Evolutionary conservation across 345 rosid genomes (phyloP), one percentile per base, ranked within the genome.

Genomic region (Citrus glauca): DNA sequence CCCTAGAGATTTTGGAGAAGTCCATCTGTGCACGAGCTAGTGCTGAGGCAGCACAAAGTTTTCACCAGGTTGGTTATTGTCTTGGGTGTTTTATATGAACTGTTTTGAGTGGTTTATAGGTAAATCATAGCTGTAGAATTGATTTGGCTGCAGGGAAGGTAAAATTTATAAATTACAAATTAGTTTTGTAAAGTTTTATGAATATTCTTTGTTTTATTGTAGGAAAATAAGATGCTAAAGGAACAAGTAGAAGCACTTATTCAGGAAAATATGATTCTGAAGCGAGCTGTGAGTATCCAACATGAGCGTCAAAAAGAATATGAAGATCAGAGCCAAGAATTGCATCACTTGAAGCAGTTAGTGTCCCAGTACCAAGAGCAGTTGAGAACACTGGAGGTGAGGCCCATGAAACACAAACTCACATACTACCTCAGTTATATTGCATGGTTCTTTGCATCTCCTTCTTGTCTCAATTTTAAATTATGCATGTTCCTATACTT

Each of bases 331-430:
- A 85, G 80, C 74, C 90, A 89, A 79, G 97, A 93, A 74, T 71
- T 93, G 83, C 91, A 92, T 86, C 91, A 88, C 75, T 77, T 93
- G 84, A 89, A 89, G 85, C 95, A 93, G 78, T 73, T 93, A 75
- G 88, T 90, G 19, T 69, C 92, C 72, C 97, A 89, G 76, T 92
- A 90, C 85, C 97, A 92, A 86, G 95, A 93, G 42, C 98, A 93
- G 74, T 14, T 93, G 86, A 90, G 94, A 84, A 88, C 95, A 37
- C 82, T 93, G 45, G 97, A 93, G 97, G 97, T 92, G 25, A 81
- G 77, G 73, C 73, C 64, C 62, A 25, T 59, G 14, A 78, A 65
- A 62, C 78, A 76, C 48, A 33, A 37, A 17, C 17, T 40, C 24
- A 8, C 48, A 65, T 45, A 30, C 48, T n/a, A 56, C 33, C 24